A percentile compares a stretch with the other conserved stretches of the same genome.
These are phyloP conservation scores for Pyrenopolyporus hunteri DNA, from an alignment of 495 filamentous ascomycete species.

Conservation along the genomic window DNA sequence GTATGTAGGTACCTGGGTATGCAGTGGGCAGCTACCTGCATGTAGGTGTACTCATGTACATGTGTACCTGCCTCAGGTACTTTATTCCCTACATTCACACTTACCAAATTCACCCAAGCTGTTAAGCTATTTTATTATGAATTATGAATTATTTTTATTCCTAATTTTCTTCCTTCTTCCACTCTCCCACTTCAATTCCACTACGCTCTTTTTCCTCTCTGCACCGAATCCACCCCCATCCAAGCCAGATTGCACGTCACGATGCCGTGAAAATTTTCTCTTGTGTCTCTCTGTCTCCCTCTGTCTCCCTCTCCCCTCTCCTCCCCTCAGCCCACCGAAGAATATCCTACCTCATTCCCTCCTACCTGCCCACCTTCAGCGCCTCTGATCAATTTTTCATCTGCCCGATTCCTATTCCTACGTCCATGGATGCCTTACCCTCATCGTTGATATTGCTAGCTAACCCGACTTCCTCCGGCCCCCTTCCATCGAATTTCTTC, in stretches of 20 bases:
- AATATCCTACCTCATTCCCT: slow-evolving; percentile 16
- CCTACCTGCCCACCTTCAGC: slow-evolving; percentile 11
- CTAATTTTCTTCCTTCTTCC: neutral
- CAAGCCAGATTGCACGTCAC: slow-evolving; percentile 30
- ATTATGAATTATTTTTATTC: slow-evolving; percentile 7
- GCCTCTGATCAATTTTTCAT: slow-evolving; percentile 11
- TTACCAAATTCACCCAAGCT: slow-evolving; percentile 2
- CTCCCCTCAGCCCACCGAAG: slow-evolving; percentile 29
- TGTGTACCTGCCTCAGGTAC: no score
- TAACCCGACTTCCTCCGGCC: slow-evolving; percentile 34
- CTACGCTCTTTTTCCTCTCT: slow-evolving; percentile 17
- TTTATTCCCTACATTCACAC: neutral
- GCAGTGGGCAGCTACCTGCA: no score
- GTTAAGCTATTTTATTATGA: slow-evolving; percentile 13
- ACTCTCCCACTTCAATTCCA: slow-evolving; percentile 15
- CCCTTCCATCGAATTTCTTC: slow-evolving; percentile 30
- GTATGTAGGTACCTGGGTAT: no score
- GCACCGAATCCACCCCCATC: slow-evolving; percentile 37
- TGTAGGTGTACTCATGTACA: no score
- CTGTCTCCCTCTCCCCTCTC: no score
- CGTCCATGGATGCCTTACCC: slow-evolving; percentile 28
- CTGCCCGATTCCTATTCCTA: slow-evolving; percentile 32
- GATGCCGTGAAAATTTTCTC: slow-evolving; percentile 38
- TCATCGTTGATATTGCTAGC: slow-evolving; percentile 14
- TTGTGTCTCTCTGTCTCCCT: no score